Conservation (phyloP, 2,329 filamentous ascomycete species). For the Triangularia setosa region DNA sequence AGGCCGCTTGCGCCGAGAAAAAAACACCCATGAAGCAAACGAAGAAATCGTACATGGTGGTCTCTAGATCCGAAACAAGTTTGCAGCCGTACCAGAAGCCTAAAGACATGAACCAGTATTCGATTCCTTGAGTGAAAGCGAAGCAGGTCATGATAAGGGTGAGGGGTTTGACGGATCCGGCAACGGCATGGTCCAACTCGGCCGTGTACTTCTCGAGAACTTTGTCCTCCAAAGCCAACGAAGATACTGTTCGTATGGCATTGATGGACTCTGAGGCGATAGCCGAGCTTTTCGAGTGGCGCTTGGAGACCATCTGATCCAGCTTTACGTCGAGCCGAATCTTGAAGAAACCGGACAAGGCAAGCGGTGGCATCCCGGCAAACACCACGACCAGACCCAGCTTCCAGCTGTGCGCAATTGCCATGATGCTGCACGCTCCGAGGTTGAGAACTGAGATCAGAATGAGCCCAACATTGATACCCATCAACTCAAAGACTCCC, state of each 20-base stretch:
- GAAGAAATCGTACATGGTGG: conserved; percentile 42
- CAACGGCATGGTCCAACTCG: conserved; percentile 32
- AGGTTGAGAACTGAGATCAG: conserved; percentile 37
- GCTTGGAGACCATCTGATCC: conserved; percentile 35
- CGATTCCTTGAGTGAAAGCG: conserved; percentile 36
- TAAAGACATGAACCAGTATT: conserved; percentile 39
- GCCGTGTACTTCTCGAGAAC: conserved; percentile 36
- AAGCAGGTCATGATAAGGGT: conserved; percentile 35
- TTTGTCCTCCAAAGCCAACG: conserved; percentile 21
- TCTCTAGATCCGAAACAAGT: conserved; percentile 37
- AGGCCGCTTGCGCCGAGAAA: conserved; percentile 40
- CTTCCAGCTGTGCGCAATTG: conserved; percentile 45
- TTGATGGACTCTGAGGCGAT: conserved; percentile 39
- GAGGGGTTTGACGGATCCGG: conserved; percentile 20
- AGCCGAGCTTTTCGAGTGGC: conserved; percentile 35
- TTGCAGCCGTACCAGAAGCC: conserved; percentile 36
- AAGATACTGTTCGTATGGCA: conserved; percentile 26
- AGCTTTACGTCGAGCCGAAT: conserved; percentile 39
- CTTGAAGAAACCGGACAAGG: conserved; percentile 37
- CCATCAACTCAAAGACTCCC: conserved; percentile 41
- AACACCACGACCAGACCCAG: conserved; percentile 46
- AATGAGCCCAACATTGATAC: conserved; percentile 39
- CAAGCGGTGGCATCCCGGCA: conserved; percentile 37
- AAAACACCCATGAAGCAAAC: conserved; percentile 50
- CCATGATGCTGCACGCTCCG: conserved; percentile 38